Conservation (phyloP, 345 rosid genomes). For the Eucalyptus pumila region DNA sequence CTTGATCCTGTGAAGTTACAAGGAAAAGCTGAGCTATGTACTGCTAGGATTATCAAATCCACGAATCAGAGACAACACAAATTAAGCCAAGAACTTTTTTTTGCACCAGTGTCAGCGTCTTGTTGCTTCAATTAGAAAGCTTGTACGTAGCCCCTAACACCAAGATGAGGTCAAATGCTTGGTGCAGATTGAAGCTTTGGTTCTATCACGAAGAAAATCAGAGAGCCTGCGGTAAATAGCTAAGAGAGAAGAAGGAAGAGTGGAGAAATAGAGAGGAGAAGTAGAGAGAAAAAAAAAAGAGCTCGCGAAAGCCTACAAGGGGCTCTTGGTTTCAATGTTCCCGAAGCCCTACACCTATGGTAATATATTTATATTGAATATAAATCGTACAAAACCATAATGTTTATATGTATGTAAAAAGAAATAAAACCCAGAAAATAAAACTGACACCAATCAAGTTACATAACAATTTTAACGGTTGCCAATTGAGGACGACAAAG, state of each 20-base stretch:
- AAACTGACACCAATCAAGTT: neutral
- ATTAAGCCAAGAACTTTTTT: neutral
- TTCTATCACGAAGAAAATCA: neutral
- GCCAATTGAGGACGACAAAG: neutral
- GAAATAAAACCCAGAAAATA: neutral
- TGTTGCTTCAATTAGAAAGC: neutral
- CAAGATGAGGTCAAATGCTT: neutral
- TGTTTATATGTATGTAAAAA: neutral
- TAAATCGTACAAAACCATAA: neutral
- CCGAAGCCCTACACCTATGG: accelerated
- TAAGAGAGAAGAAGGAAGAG: neutral
- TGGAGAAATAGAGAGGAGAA: neutral
- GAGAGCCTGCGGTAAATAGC: neutral
- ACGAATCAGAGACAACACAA: neutral
- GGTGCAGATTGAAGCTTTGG: neutral
- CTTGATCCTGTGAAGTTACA: neutral
- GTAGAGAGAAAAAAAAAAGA: neutral
- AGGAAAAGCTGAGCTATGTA: neutral
- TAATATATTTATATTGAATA: too few species aligned
- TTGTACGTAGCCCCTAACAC: neutral
- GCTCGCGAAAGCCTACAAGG: neutral
- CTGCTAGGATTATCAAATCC: neutral
- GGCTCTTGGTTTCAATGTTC: neutral
- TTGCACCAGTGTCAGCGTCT: neutral
- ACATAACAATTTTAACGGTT: neutral